Evolutionary conservation across 2,329 filamentous ascomycete genomes (phyloP), one percentile per base, ranked within the genome.

Genomic region (Plenodomus lindquistii): DNA sequence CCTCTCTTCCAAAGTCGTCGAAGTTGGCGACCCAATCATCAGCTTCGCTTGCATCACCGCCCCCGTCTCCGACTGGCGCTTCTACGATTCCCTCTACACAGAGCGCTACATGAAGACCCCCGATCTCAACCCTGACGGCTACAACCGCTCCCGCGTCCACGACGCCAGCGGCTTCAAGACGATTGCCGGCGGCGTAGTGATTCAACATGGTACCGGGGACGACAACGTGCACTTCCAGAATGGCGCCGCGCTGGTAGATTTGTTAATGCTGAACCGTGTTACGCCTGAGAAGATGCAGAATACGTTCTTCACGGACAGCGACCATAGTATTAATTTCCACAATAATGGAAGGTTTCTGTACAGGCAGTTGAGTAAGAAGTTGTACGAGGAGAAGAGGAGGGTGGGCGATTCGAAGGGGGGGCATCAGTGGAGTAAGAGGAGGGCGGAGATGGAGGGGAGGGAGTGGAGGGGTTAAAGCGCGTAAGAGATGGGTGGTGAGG

Each of bases 221-320:
- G 86, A 88, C 58, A 89, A 89, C 42, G 86, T 88, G 13, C 86
- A 89, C 62, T 88, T 86, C 64, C 85, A 88, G 70, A 83, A 89
- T 52, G 62, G 80, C 0, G 85, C 85, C 0, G 83, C 80, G 1
- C 67, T 89, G 27, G 72, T 84, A 0, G 85, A 89, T 57, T 66
- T 85, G 18, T 70, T 89, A 0, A 81, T 88, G 24, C 78, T 79
- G 0, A 79, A 71, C 0, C 81, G 80, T 0, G 82, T 88, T 0
- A 77, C 79, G 0, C 82, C 85, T 0, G 74, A 79, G 48, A 84
- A 86, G 74, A 76, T 88, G 76, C 77, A 83, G 62, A 81, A 83
- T 71, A 79, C 84, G 49, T 81, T 79, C 17, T 88, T 87, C 52
- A 87, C 85, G 0, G 86, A 88, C 61, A 82, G 70, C 13, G 83